Base-by-base conservation (phyloP, 495 filamentous ascomycete genomes). In the Penicillium argentinense region DNA sequence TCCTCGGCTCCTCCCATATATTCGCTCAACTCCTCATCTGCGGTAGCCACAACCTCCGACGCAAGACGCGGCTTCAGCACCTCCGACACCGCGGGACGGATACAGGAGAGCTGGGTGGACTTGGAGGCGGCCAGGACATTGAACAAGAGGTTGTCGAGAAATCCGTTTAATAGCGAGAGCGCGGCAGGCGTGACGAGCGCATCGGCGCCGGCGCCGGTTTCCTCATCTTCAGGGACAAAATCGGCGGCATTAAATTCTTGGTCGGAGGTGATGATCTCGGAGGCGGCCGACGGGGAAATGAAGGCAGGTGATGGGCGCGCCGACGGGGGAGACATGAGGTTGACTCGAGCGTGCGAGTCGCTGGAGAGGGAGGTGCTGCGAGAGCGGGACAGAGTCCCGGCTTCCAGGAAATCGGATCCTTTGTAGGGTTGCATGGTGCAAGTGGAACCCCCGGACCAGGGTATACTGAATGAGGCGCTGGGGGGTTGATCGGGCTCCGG, bases 81-180 rank as follows among this genome's bases (percentile, higher is more conserved):
- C 24, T 97, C 91, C 26, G 80, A 75, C 24, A 97, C 82, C 19
- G 91, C 91, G 13, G 90, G 87, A 46, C 91, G 84, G 39, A 99
- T 80, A 21, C 81, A 73, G 11, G 78, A 70, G 12, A 99, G 70
- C 13, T 87, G 78, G n/a, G 91, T 95, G 8, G 90, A 91, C 50
- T 87, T 86, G 2, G 93, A 82, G 11, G 80, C 69, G 16, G 82
- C 80, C 9, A 99, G 81, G 51, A 97, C 85, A 57, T 87, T 91
- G 73, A 87, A 95, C 3, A 99, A 74, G 1, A 97, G 74, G 55
- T 96, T 89, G 60, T 99, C 95, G 39, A 99, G 81, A 66, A 99
- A 97, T 42, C 82, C 80, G 63, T 99, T 99, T 64, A 97, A 76
- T 3, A 95, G 78, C 24, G 78, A 76, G 38, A 99, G 73, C 2